Percentiles rank a stretch among this genome's conserved stretches.
These are phyloP conservation scores for Ustilago hordei DNA, from an alignment of 1,284 basidiomycete species.

Conservation along the genomic window DNA sequence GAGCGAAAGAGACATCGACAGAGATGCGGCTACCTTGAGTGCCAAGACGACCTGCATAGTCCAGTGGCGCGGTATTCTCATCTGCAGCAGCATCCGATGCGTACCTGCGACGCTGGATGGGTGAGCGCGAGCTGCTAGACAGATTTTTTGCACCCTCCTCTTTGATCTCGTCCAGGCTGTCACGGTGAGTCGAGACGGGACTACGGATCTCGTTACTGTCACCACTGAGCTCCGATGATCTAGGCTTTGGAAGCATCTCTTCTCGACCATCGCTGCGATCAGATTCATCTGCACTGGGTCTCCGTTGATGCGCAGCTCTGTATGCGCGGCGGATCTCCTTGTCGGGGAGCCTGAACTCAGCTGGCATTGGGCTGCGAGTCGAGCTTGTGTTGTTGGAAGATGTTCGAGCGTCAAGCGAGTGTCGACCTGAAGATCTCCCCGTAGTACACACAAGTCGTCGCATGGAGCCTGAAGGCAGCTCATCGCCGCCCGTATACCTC, in stretches of 20 bases:
- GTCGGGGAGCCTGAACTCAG: conserved; percentile 48
- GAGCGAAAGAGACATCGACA: conserved; percentile 45
- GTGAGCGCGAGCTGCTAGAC: conserved; percentile 1
- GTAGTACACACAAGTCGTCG: conserved; percentile 24
- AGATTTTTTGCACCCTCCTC: conserved; percentile 21
- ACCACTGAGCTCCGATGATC: neutral
- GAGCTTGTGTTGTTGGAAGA: conserved; percentile 14
- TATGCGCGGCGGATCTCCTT: conserved; percentile 47
- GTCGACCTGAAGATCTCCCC: conserved; percentile 26
- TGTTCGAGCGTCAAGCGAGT: conserved; percentile 25
- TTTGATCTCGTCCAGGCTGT: conserved; percentile 39
- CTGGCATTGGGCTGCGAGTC: conserved; percentile 44
- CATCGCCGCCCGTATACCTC: conserved; percentile 15
- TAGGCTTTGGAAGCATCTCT: neutral
- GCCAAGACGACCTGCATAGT: conserved; percentile 39
- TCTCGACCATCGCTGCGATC: conserved; percentile 21
- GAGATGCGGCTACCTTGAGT: conserved; percentile 48
- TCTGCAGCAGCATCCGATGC: conserved; percentile 44
- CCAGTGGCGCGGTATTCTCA: conserved; percentile 13
- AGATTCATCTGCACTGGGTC: conserved; percentile 29
- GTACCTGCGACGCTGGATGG: conserved; percentile 32
- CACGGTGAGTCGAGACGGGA: conserved; percentile 15
- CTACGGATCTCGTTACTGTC: conserved; percentile 10
- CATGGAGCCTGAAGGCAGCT: conserved; percentile 27
- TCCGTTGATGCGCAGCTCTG: conserved; percentile 38